phyloP scores from a whole-genome alignment of 1,284 basidiomycete species.

The Ustilago shanxiensis region DNA sequence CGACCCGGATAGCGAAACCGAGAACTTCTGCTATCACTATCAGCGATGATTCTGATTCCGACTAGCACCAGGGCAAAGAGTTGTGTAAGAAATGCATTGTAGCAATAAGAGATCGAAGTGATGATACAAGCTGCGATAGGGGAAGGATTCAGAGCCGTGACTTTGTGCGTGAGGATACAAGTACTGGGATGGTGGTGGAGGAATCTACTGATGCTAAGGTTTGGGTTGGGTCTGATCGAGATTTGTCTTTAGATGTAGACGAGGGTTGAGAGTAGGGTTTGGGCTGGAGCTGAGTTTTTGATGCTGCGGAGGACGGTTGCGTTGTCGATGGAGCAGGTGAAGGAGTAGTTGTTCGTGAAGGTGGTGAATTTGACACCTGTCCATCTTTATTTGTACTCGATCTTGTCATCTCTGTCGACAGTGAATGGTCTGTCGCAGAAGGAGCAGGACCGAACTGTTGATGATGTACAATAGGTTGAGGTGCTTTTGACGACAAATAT shows the following conservation, averaged over 20 bases:
- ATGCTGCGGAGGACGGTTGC: not conserved
- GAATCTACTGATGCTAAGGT: not conserved
- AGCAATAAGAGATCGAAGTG: slow-evolving; percentile 1
- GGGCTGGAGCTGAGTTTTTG: not conserved
- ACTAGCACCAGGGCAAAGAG: not conserved
- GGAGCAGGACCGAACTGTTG: not conserved
- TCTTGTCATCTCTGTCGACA: not conserved
- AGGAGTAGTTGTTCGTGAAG: not conserved
- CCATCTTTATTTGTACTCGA: not conserved
- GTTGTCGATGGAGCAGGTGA: not conserved
- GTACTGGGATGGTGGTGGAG: not conserved
- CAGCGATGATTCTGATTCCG: slow-evolving; percentile 11
- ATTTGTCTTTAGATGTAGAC: not conserved
- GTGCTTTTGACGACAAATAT: not conserved
- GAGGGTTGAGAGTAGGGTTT: not conserved
- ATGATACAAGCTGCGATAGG: not conserved
- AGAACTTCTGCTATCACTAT: slow-evolving; percentile 29
- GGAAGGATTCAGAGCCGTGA: slow-evolving; percentile 13
- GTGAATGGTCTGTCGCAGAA: not conserved
- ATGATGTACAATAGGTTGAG: not conserved
- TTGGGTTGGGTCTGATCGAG: not conserved
- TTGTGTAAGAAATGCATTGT: not conserved
- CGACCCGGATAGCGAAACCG: too few relatives aligned
- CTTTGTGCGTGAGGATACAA: slow-evolving; percentile 14
- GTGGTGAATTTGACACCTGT: not conserved